Percentiles rank a stretch among this genome's conserved stretches.
phyloP scores from a whole-genome alignment of 352 stramenopile species.

The Pythium volutum region DNA sequence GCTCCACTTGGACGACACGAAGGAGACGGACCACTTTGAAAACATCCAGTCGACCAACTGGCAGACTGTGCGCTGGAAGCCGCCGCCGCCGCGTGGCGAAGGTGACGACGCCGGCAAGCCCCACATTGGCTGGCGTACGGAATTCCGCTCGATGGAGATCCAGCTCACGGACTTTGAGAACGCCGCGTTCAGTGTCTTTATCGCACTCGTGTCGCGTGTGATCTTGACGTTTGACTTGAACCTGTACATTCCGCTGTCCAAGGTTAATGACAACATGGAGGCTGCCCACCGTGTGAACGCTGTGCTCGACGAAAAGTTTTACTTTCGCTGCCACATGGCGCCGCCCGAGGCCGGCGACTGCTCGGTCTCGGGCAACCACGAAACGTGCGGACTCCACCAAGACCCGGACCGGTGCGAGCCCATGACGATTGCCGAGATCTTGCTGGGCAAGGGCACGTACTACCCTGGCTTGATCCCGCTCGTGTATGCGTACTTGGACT shows the following conservation, averaged over 20 bases:
- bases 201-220: constrained; percentile 95
- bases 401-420: constrained; percentile 82
- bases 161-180: constrained; percentile 99
- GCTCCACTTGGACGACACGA: constrained; percentile 78
- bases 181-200: constrained; percentile 98
- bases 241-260: constrained; percentile 98
- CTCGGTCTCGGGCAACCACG: constrained; percentile 5
- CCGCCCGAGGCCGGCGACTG: constrained; percentile 78
- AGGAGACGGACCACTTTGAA: constrained; percentile 96
- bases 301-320: constrained; percentile 95
- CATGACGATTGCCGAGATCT: constrained; percentile 98
- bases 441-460: constrained; percentile 94
- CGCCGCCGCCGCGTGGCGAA: constrained; percentile 84
- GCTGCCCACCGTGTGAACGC: constrained; percentile 95
- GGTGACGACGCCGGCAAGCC: constrained; percentile 26
- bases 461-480: constrained; percentile 97
- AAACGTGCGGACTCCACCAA: constrained; percentile 48
- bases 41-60: constrained; percentile 99
- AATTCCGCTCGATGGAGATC: constrained; percentile 99
- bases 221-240: constrained; percentile 99
- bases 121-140: constrained; percentile 85
- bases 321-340: constrained; percentile 95
- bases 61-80: constrained; percentile 99
- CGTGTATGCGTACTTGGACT: constrained; percentile 96
- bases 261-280: constrained; percentile 99